Base-by-base conservation (phyloP, 73 alveolate species). In the Paramecium octaurelia region DNA sequence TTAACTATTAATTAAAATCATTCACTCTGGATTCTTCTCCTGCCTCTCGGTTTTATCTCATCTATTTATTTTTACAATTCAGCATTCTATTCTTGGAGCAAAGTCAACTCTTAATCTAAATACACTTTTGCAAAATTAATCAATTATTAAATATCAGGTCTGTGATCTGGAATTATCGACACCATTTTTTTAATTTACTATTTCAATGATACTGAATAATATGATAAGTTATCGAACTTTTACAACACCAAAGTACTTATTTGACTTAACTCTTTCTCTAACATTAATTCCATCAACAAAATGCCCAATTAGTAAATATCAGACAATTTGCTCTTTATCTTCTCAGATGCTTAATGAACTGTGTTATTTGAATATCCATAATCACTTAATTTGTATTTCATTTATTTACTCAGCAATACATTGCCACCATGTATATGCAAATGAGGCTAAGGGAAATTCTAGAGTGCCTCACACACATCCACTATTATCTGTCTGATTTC, bases 371-470 rank as follows among this genome's bases (percentile, higher is more conserved):
- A 73, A 40, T 29, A 73, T 38, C 59, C 87, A 73, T 73, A 73
- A 73, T 73, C 87, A 73, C 87, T 73, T 73, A 73, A 36, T 14
- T 73, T 73, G 21, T 36, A 73, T 20, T 73, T 73, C 87, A 73
- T 73, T 73, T 73, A 36, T 40, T 73, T 73, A 36, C 87, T 73
- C 0, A 36, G 16, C 12, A 73, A 38, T 35, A 73, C 59, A 73
- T 73, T 73, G 11, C 87, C 87, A 14, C 87, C 87, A 73, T 73
- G 87, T 10, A 73, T 36, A 73, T 73, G 87, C n/a, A 35, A 36
- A 73, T 73, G 87, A 10, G 87, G 87, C 38, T 73, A 36, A 16
- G 87, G 87, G 40, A 73, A 38, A 7, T 38, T 21, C 6, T 73
- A 73, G 18, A 73, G 18, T 0, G 59, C 59, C n/a, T 73, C 87